Base-by-base conservation (phyloP, 192 early-diverging fungal species). In the Coemansia brasiliensis region DNA sequence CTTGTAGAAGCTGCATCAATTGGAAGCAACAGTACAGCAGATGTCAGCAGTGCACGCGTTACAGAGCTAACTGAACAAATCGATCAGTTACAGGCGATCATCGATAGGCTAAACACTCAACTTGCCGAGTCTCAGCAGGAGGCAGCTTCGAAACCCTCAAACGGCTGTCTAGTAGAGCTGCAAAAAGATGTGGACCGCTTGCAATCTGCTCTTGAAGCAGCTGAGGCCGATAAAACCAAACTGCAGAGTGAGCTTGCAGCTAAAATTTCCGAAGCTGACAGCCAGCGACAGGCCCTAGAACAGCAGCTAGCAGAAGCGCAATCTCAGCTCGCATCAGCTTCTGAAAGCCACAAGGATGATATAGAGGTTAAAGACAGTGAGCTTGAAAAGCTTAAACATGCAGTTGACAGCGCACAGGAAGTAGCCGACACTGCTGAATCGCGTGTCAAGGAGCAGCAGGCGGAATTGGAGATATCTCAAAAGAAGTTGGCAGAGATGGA, bases 1-100 rank as follows among this genome's bases (percentile, higher is more conserved):
- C 73, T 76, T 39, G 35, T 76, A 17, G 73, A 69, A 40, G 9
- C 45, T 8, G 17, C 42, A 17, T 29, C 7, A 15, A 25, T 17
- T 21, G 18, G 29, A 26, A 32, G 32, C 50, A 21, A 12, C 50
- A 25, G 20, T 12, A 8, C 50, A 32, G 2, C 16, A 17, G 25
- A 38, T 15, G 24, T 2, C 13, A 9, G 21, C 5, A n/a, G 27
- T 26, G 29, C 55, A n/a, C 46, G 46, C 41, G 52, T 24, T 25
- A 46, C 32, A 6, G 51, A 45, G 39, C 39, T 43, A 1, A 17
- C 26, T 6, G 12, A 37, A 32, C 39, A 42, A 4, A 17, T 39
- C 12, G 27, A 55, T 4, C 39, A 55, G 24, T 55, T 62, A 22
- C 44, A 39, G 3, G 20, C 22, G 10, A 39, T 55, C 0, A 42